Evolutionary conservation across 2,329 filamentous ascomycete species (phyloP).

Genomic region (Sclerotinia subarctica): DNA sequence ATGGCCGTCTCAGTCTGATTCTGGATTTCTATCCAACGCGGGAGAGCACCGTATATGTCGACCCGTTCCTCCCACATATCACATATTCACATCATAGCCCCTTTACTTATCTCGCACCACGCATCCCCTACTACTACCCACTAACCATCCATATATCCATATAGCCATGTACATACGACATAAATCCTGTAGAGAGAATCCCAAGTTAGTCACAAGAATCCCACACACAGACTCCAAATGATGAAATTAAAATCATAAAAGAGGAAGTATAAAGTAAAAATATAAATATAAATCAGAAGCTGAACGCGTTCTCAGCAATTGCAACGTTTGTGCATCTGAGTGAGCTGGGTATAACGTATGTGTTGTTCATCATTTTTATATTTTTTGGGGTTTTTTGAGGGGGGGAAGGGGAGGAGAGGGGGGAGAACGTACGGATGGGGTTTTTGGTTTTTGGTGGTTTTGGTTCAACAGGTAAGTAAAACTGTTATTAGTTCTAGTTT

Average conservation of each 20-base stretch:
- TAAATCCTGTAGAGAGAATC: neutral
- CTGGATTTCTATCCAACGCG: neutral
- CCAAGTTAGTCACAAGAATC: neutral
- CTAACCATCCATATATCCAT: neutral
- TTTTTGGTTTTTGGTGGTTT: neutral
- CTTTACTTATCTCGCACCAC: too few species aligned
- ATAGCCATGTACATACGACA: too few species aligned
- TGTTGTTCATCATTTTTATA: conserved; percentile 20
- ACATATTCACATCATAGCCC: accelerated
- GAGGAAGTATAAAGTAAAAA: too few species aligned
- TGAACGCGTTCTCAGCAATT: conserved; percentile 22
- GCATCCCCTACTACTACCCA: too few species aligned
- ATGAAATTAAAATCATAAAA: neutral
- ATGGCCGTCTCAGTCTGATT: neutral
- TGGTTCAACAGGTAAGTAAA: neutral
- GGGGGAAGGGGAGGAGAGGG: too few species aligned
- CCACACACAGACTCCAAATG: neutral
- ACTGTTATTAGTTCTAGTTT: neutral
- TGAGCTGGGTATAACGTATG: conserved; percentile 23
- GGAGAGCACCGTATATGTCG: neutral
- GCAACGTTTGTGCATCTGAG: conserved; percentile 21
- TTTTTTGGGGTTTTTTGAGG: neutral
- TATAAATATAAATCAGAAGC: conserved; percentile 18
- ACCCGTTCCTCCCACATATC: neutral
- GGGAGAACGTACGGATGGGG: neutral